phyloP scores from a whole-genome alignment of 768 basidiomycete species.

The Cyclocybe cylindracea region DNA sequence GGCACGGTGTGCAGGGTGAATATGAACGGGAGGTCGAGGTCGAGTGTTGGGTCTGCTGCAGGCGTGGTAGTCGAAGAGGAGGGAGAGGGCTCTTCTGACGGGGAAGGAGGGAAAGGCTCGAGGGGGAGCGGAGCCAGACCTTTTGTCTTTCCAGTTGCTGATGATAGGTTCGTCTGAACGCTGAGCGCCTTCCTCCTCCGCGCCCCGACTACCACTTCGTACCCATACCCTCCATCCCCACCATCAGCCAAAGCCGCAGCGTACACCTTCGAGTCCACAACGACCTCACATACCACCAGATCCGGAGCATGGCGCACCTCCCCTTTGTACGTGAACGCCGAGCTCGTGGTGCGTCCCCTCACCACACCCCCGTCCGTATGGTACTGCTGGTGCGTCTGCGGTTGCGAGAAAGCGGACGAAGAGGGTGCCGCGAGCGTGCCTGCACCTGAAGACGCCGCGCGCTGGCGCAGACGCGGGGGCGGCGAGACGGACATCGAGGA shows the following conservation, averaged over 20 bases:
- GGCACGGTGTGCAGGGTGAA: slow-evolving; percentile 76
- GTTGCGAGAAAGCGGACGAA: slow-evolving; percentile 7
- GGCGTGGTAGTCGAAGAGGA: background rate
- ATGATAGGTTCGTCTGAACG: background rate
- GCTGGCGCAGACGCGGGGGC: slow-evolving; percentile 27
- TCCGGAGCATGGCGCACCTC: slow-evolving; percentile 66
- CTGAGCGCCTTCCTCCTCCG: slow-evolving; percentile 12
- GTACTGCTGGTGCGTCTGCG: slow-evolving; percentile 2
- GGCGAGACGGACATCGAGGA: slow-evolving; percentile 19
- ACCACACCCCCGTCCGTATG: slow-evolving; percentile 8
- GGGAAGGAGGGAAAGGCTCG: background rate
- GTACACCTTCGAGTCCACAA: slow-evolving; percentile 82
- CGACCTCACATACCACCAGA: slow-evolving; percentile 74
- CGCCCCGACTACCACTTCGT: slow-evolving; percentile 17
- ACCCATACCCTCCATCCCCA: slow-evolving; percentile 35
- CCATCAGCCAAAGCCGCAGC: slow-evolving; percentile 44
- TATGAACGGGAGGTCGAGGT: slow-evolving; percentile 48
- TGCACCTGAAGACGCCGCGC: slow-evolving; percentile 32
- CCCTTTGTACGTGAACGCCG: slow-evolving; percentile 63
- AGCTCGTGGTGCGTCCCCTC: slow-evolving; percentile 47
- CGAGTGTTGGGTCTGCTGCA: slow-evolving; percentile 15
- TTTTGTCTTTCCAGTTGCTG: too few relatives aligned
- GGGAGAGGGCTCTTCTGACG: slow-evolving; percentile 1
- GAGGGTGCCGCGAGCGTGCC: slow-evolving; percentile 11
- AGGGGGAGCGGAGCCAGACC: too few relatives aligned